These are phyloP conservation scores for Syzygium aqueum DNA, from an alignment of 345 rosid species.

Conservation along the genomic window DNA sequence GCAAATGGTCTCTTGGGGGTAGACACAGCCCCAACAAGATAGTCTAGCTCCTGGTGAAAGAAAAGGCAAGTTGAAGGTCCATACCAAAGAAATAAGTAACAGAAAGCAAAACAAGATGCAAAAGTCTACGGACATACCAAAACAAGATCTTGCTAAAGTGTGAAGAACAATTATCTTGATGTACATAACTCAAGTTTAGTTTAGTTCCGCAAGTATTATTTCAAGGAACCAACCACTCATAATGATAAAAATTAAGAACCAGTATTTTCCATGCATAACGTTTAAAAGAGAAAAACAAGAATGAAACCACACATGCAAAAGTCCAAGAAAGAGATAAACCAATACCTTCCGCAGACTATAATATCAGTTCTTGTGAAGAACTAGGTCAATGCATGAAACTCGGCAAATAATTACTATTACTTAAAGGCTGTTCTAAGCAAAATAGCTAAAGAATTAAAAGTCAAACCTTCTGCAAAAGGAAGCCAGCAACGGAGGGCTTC, in stretches of 20 bases:
- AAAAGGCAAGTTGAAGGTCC: background rate
- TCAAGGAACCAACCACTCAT: background rate
- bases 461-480: constrained; percentile 85
- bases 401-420: background rate
- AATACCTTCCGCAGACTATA: background rate
- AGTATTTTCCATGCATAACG: background rate
- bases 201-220: background rate
- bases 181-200: background rate
- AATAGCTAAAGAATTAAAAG: background rate
- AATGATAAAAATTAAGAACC: background rate
- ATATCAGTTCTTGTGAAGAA: background rate
- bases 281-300: background rate
- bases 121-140: background rate
- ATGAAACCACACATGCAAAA: background rate
- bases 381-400: background rate
- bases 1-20: constrained; percentile 94
- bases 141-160: background rate
- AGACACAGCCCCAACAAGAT: constrained; percentile 89
- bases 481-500: constrained; percentile 96
- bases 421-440: background rate
- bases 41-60: constrained; percentile 68
- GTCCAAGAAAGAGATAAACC: background rate
- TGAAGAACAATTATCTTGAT: background rate
- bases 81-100: background rate
- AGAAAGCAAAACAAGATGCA: background rate